A percentile compares a stretch with the other conserved stretches of the same genome.
These are phyloP conservation scores for Dictyostelium capitatum DNA, from an alignment of 78 protist genomes.

Conservation along the genomic window DNA sequence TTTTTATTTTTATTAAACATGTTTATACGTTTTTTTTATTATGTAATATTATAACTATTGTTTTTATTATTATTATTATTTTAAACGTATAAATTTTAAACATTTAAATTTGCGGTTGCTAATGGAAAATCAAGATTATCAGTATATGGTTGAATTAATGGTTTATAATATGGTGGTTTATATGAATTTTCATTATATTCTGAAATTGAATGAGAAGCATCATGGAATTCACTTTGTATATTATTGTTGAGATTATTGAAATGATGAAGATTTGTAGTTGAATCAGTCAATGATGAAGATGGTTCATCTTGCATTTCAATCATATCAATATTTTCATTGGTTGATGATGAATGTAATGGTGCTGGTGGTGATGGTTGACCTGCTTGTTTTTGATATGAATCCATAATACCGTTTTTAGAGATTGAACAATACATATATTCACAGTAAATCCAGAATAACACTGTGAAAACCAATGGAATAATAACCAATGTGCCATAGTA, in stretches of 20 bases:
- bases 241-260: not conserved
- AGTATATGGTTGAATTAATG: no score
- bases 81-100: no score
- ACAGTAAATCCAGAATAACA: constrained; percentile 13
- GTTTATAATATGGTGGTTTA: constrained; percentile 11
- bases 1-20: no score
- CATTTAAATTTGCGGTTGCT: no score
- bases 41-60: no score
- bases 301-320: constrained; percentile 1
- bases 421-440: constrained; percentile 2
- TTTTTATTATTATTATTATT: no score
- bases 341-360: not conserved
- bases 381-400: constrained; percentile 16
- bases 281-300: not conserved
- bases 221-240: not conserved
- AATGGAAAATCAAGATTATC: no score
- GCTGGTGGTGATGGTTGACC: not conserved
- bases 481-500: constrained; percentile 38
- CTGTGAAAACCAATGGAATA: constrained; percentile 22
- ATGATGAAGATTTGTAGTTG: not conserved
- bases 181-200: constrained; percentile 5
- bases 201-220: constrained; percentile 3
- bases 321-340: not conserved
- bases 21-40: no score
- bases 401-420: constrained; percentile 53